These are phyloP conservation scores for Pseudocercospora vitis DNA, from an alignment of 2,329 filamentous ascomycete genomes.

Conservation along the genomic window DNA sequence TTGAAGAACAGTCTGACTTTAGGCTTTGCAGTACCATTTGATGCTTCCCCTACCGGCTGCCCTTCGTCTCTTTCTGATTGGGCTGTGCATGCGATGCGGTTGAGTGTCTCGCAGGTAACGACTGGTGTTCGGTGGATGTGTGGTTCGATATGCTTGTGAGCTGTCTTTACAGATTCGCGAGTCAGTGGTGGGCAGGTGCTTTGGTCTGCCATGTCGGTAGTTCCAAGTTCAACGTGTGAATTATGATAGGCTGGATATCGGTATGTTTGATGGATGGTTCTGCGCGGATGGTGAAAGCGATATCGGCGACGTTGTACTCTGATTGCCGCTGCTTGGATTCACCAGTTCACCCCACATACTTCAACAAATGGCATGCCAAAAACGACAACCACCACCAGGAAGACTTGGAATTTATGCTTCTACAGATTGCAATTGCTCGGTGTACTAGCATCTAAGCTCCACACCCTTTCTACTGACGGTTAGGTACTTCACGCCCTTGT, in stretches of 20 bases:
- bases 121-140: slow-evolving; percentile 83
- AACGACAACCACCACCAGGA: too few species aligned
- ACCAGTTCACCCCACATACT: too few species aligned
- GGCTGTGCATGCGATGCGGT: slow-evolving; percentile 70
- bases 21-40: slow-evolving; percentile 55
- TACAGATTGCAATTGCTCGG: too few species aligned
- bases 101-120: slow-evolving; percentile 74
- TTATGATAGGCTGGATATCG: not conserved
- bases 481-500: slow-evolving; percentile 97
- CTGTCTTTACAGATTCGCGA: slow-evolving; percentile 67
- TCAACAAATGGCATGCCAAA: too few species aligned
- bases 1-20: slow-evolving; percentile 83
- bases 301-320: not conserved
- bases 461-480: slow-evolving; percentile 65
- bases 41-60: slow-evolving; percentile 14
- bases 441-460: slow-evolving; percentile 48
- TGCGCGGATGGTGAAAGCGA: not conserved
- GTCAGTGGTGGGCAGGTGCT: slow-evolving; percentile 62
- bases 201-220: slow-evolving; percentile 47
- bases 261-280: not conserved
- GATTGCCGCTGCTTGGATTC: not conserved
- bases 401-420: too few species aligned
- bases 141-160: slow-evolving; percentile 69
- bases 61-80: slow-evolving; percentile 45
- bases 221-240: not conserved